These are phyloP conservation scores for Peltaster fructicola DNA, from an alignment of 2,329 filamentous ascomycete species.

Conservation along the genomic window DNA sequence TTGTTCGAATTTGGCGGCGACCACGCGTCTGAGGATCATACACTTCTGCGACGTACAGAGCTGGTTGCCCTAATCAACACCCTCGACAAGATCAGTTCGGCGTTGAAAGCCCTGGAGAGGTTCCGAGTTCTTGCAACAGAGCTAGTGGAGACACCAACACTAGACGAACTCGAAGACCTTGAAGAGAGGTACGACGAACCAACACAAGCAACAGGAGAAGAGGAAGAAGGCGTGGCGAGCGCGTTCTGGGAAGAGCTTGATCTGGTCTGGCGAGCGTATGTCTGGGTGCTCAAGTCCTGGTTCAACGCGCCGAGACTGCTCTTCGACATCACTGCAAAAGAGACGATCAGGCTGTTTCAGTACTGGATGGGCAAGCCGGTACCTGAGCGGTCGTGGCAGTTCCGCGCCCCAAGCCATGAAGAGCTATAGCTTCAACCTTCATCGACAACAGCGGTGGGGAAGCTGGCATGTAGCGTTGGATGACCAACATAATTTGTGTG, in stretches of 20 bases:
- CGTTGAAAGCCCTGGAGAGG: conserved; percentile 53
- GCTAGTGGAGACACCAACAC: no score
- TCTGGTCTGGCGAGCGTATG: conserved; percentile 32
- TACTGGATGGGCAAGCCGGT: conserved; percentile 48
- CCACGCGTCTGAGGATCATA: conserved; percentile 38
- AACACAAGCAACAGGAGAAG: no score
- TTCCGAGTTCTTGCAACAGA: no score
- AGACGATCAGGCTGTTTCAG: conserved; percentile 38
- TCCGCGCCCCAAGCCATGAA: conserved; percentile 24
- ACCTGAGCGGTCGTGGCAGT: conserved; percentile 37
- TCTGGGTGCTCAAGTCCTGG: conserved; percentile 56
- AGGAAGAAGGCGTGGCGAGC: conserved; percentile 1
- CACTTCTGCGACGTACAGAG: conserved; percentile 69
- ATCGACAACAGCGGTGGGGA: no score
- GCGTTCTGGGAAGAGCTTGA: conserved; percentile 18
- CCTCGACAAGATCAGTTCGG: conserved; percentile 69
- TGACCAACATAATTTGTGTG: no score
- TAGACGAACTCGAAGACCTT: no score
- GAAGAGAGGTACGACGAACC: no score
- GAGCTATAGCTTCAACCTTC: no score
- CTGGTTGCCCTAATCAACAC: conserved; percentile 92
- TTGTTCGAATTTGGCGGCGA: conserved; percentile 79
- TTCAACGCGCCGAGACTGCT: conserved; percentile 22
- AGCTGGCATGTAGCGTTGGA: no score
- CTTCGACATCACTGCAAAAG: conserved; percentile 32